These are phyloP conservation scores for Cutaneotrichosporon daszewskae DNA, from an alignment of 1,284 basidiomycete species.

Conservation along the genomic window DNA sequence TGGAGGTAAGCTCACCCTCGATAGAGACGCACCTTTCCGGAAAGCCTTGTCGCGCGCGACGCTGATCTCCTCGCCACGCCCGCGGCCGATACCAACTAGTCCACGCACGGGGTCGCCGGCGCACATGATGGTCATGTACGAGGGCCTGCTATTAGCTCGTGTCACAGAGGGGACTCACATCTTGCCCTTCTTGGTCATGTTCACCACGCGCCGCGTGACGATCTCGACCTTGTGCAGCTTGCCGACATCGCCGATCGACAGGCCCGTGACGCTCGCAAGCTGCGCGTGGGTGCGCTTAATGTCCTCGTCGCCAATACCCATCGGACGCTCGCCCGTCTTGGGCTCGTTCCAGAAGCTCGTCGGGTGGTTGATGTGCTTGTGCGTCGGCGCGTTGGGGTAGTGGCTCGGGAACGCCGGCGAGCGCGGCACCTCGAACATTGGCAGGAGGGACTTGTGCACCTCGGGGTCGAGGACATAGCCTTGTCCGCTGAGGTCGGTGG, in stretches of 20 bases:
- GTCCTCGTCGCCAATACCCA: no score
- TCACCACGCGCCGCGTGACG: slow-evolving; percentile 35
- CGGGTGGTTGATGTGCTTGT: slow-evolving; percentile 38
- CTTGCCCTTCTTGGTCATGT: slow-evolving; percentile 48
- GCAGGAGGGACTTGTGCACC: slow-evolving; percentile 4
- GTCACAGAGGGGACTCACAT: slow-evolving; percentile 30
- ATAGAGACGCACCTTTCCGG: slow-evolving; percentile 53
- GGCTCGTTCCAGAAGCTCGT: slow-evolving; percentile 23
- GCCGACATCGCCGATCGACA: no score
- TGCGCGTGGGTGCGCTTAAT: no score
- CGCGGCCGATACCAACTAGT: slow-evolving; percentile 83
- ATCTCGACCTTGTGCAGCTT: slow-evolving; percentile 27
- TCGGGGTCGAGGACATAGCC: not conserved
- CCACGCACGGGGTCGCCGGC: slow-evolving; percentile 81
- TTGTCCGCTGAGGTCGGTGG: not conserved
- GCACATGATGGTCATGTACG: slow-evolving; percentile 55
- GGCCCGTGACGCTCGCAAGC: no score
- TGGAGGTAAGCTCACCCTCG: slow-evolving; percentile 3
- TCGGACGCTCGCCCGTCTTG: no score
- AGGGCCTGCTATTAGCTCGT: slow-evolving; percentile 5
- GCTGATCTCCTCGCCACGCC: slow-evolving; percentile 59
- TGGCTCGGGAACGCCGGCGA: slow-evolving; percentile 18
- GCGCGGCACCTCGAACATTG: slow-evolving; percentile 21
- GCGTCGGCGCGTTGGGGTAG: slow-evolving; percentile 19
- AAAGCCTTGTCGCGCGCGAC: slow-evolving; percentile 63